phyloP scores from a whole-genome alignment of 2,329 filamentous ascomycete genomes.

The Clathrospora elynae region DNA sequence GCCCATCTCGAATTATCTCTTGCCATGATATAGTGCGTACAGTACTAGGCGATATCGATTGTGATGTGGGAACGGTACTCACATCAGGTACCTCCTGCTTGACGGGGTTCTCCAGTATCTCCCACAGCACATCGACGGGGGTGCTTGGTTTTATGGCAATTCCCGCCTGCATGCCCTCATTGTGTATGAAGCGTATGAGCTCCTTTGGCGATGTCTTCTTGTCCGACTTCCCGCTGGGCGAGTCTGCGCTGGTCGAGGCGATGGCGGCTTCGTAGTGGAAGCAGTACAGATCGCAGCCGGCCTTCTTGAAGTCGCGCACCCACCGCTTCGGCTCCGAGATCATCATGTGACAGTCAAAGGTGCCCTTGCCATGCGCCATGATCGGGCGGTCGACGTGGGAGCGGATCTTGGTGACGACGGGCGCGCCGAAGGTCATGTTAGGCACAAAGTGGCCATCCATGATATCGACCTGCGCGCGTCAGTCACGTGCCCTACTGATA shows the following conservation, averaged over 20 bases:
- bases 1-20: constrained; percentile 20
- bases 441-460: constrained; percentile 99
- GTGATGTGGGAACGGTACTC: constrained; percentile 49
- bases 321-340: constrained; percentile 99
- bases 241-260: constrained; percentile 78
- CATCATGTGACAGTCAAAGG: constrained; percentile 99
- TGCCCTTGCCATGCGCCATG: constrained; percentile 75
- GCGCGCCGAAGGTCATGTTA: constrained; percentile 95
- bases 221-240: constrained; percentile 71
- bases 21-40: constrained; percentile 20
- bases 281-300: constrained; percentile 98
- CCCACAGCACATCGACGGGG: constrained; percentile 87
- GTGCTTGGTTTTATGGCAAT: constrained; percentile 96
- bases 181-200: constrained; percentile 88
- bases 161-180: constrained; percentile 83
- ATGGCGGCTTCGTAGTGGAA: constrained; percentile 99
- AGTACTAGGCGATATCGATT: constrained; percentile 24
- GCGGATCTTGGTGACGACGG: constrained; percentile 93
- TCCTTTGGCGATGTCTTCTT: constrained; percentile 80
- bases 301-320: constrained; percentile 92
- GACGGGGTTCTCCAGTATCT: constrained; percentile 76
- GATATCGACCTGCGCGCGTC: constrained; percentile 94
- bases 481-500: constrained; percentile 21
- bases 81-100: constrained; percentile 86
- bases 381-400: constrained; percentile 78